phyloP scores from a whole-genome alignment of 805 yeast genomes.

The Metschnikowia cubensis region DNA sequence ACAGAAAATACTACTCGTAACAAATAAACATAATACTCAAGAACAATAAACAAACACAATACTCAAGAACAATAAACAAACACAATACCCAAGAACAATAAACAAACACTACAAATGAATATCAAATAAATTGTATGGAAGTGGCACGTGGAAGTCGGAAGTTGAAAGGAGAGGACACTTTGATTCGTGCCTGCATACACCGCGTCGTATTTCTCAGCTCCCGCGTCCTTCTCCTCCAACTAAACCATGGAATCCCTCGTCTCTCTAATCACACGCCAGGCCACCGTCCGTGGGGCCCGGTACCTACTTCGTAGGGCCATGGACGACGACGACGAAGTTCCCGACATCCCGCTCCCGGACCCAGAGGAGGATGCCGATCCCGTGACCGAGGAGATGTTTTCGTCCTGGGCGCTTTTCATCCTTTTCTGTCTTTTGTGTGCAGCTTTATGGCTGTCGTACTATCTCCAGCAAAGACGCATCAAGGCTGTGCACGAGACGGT shows the following conservation, averaged over 20 bases:
- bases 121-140: too few relatives aligned
- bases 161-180: too few relatives aligned
- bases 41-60: too few relatives aligned
- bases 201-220: not conserved
- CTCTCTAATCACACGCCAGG: constrained; percentile 7
- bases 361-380: constrained; percentile 69
- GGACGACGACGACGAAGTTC: constrained; percentile 28
- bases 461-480: constrained; percentile 83
- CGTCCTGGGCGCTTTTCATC: constrained; percentile 96
- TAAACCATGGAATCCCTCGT: constrained; percentile 9
- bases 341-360: constrained; percentile 46
- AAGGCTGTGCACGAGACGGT: constrained; percentile 98
- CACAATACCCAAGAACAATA: too few relatives aligned
- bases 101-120: too few relatives aligned
- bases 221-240: not conserved
- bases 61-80: too few relatives aligned
- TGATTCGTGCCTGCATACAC: not conserved
- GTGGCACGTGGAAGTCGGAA: too few relatives aligned
- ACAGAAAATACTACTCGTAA: too few relatives aligned
- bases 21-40: too few relatives aligned
- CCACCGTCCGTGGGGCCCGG: constrained; percentile 7
- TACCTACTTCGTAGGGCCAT: constrained; percentile 31
- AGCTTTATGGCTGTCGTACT: constrained; percentile 94
- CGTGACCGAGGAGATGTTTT: constrained; percentile 88
- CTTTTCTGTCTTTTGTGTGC: constrained; percentile 73